A percentile compares a stretch with the other conserved stretches of the same genome.
Conservation (phyloP, 805 yeast species). For the Yarrowia porcina region DNA sequence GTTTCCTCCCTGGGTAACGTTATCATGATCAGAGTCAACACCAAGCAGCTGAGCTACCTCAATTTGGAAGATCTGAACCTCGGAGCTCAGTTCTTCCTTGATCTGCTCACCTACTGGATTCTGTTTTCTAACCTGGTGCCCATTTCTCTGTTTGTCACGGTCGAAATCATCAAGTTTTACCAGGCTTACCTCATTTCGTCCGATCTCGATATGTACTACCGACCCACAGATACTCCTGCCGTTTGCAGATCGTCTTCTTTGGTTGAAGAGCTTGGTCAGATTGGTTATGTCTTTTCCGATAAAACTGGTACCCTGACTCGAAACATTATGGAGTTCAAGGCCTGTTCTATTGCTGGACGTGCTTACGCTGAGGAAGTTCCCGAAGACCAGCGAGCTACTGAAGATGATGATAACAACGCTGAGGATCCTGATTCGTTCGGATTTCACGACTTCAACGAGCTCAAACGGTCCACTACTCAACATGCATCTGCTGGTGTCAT, state of each 20-base stretch:
- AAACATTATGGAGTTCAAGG: conserved; percentile 93
- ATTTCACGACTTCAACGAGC: conserved; percentile 63
- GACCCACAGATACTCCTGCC: conserved; percentile 86
- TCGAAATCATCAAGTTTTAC: conserved; percentile 90
- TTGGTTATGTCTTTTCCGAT: conserved; percentile 92
- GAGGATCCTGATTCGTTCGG: conserved; percentile 46
- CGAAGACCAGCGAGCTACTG: conserved; percentile 74
- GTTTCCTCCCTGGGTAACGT: conserved; percentile 89
- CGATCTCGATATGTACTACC: conserved; percentile 89
- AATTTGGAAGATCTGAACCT: conserved; percentile 64
- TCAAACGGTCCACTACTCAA: conserved; percentile 48
- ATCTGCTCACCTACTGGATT: conserved; percentile 92
- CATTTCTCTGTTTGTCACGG: conserved; percentile 91
- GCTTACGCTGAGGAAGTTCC: conserved; percentile 88
- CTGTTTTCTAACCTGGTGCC: conserved; percentile 96
- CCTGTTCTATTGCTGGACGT: conserved; percentile 88
- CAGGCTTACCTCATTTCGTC: conserved; percentile 93
- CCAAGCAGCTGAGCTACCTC: conserved; percentile 58
- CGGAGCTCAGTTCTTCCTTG: conserved; percentile 73
- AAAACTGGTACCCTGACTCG: conserved; percentile 96
- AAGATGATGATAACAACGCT: conserved; percentile 72
- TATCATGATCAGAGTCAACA: conserved; percentile 56
- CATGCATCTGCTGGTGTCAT: conserved; percentile 43
- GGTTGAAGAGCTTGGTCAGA: conserved; percentile 96
- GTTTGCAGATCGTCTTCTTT: conserved; percentile 92